Base-by-base conservation (phyloP, 805 yeast species). In the Saccharomycopsis fermentans region DNA sequence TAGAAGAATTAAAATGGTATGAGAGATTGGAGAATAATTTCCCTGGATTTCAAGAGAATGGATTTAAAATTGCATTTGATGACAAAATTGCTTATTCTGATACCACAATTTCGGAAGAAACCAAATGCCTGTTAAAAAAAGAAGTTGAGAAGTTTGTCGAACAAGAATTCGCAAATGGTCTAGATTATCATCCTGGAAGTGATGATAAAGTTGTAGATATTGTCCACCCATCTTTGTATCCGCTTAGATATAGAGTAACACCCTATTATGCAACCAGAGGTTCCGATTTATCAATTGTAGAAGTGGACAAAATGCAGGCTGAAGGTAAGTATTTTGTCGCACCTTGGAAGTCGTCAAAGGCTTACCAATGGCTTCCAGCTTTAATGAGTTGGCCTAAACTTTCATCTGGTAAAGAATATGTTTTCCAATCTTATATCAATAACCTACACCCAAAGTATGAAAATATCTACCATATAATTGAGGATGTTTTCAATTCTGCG, bases 191-290 rank as follows among this genome's bases (percentile, higher is more conserved):
- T 59, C 77, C 77, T 12, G 69, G 68, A 4, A 67, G 74, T 9
- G 63, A 73, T 52, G 64, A 71, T 14, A 69, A 71, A 62, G 77
- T 74, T 2, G 60, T 73, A 17, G 74, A 74, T 60, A 65, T 75
- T 24, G 76, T 71, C 11, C 78, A 75, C 56, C 78, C 78, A 26
- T 73, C 77, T 17, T 66, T 75, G 48, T 74, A 66, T 52, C 74
- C 75, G 5, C 62, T 69, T 32, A 69, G 63, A 47, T 73, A 73
- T 56, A 73, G 69, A 0, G 59, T 8, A n/a, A 37, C 43, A 3
- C 43, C 43, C 16, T 37, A 37, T 37, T 37, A 37, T 37, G 43
- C 43, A n/a, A 69, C 74, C 5, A 67, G 68, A 8, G 60, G 68
- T 21, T 32, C 57, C 24, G 43, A 54, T 43, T 16, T 32, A 34